These are phyloP conservation scores for Picea glauca DNA, from an alignment of 75 land plant species.

Conservation along the genomic window DNA sequence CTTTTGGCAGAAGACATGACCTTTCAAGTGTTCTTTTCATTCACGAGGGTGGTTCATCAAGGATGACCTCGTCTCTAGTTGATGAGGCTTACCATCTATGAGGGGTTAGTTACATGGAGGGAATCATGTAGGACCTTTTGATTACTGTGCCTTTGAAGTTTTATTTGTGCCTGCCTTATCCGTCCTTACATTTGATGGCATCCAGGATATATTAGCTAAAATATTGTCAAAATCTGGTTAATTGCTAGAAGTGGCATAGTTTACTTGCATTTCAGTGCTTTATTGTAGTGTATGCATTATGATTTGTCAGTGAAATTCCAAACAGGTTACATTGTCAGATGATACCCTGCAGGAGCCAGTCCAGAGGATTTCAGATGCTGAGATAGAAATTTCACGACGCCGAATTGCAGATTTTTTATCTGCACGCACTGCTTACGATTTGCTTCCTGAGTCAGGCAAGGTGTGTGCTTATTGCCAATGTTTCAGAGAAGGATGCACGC, in stretches of 20 bases:
- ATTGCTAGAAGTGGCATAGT: background rate
- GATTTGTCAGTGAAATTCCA: conserved; percentile 13
- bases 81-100: background rate
- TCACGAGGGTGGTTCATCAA: background rate
- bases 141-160: background rate
- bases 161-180: too few species aligned
- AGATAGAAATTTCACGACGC: conserved; percentile 52
- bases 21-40: background rate
- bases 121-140: background rate
- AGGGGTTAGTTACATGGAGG: background rate
- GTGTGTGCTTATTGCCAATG: conserved; percentile 22
- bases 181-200: too few species aligned
- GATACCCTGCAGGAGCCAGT: conserved; percentile 31
- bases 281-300: background rate
- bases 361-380: conserved; percentile 41
- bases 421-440: conserved; percentile 69
- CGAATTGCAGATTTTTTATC: conserved; percentile 54
- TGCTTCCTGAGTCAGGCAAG: conserved; percentile 94
- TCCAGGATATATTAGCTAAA: background rate
- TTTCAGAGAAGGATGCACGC: background rate
- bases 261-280: background rate
- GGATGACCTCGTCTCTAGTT: background rate
- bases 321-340: conserved; percentile 25
- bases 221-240: background rate
- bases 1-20: too few species aligned